phyloP scores from a whole-genome alignment of 176 grass and related monocot genomes.

The Paspalum vaginatum region DNA sequence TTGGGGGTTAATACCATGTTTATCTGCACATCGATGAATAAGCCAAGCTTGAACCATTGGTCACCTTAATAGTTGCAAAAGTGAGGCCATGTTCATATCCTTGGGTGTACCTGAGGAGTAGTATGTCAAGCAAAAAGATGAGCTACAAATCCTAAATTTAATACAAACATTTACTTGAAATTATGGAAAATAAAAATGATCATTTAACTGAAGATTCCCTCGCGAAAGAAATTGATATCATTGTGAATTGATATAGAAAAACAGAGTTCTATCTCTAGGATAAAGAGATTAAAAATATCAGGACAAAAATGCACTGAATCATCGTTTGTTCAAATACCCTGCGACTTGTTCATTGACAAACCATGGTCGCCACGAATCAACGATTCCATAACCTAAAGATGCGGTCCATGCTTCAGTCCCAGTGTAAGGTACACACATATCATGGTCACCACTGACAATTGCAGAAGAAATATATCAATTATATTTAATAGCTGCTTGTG shows the following conservation, averaged over 20 bases:
- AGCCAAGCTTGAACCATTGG: slow-evolving; percentile 1
- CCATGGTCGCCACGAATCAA: slow-evolving; percentile 83
- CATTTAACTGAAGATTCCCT: not conserved
- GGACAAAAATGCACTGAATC: not conserved
- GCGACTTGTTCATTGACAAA: slow-evolving; percentile 62
- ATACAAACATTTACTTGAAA: slow-evolving; percentile 13
- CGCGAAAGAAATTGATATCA: not conserved
- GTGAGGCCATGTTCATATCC: slow-evolving; percentile 74
- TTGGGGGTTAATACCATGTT: not conserved
- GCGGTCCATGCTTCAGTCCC: slow-evolving; percentile 86
- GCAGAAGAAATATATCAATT: not conserved
- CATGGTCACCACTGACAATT: slow-evolving; percentile 83
- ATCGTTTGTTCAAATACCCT: slow-evolving; percentile 57
- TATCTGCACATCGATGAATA: not conserved
- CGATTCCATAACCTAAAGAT: slow-evolving; percentile 65
- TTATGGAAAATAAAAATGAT: not conserved
- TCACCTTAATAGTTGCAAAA: slow-evolving; percentile 95
- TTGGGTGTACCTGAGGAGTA: slow-evolving; percentile 75
- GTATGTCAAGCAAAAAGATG: not conserved
- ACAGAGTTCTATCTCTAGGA: not conserved
- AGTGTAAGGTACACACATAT: slow-evolving; percentile 92
- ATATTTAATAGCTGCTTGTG: not conserved
- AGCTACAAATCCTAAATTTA: not conserved
- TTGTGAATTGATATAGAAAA: not conserved
- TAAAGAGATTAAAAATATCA: not conserved